Evolutionary conservation across 2,329 filamentous ascomycete genomes (phyloP), one percentile per base, ranked within the genome.

Genomic region (Talaromyces funiculosus): DNA sequence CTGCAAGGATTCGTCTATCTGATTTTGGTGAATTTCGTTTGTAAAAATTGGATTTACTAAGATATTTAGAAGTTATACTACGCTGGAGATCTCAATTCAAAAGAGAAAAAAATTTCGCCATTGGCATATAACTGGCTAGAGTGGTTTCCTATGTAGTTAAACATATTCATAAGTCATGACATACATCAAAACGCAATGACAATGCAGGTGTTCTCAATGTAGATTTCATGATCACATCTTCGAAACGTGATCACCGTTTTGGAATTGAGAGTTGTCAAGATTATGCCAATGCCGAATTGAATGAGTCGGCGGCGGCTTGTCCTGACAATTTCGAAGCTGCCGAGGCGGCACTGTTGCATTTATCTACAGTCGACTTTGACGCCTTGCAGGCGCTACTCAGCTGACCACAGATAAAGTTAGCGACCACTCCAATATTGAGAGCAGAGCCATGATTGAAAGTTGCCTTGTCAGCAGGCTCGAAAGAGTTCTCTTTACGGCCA

Each of bases 381-480:
- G 73, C 74, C 24, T 73, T 69, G 63, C 74, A 77, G 12, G 68
- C 62, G 49, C 68, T 73, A 33, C 67, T 61, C 20, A 81, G 68
- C 59, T 78, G 77, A 42, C 72, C 67, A 69, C 78, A 81, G 68
- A 81, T 80, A 66, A 82, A 82, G 49, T 72, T 64, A 14, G 80
- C 72, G 64, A 82, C 78, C 65, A 82, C 72, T 43, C 68, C 73
- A 66, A 82, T 80, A 66, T 77, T 77, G 42, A 76, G 68, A 7
- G 57, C 54, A 43, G 54, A 57, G 2, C 81, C 81, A 71, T 84
- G 82, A 69, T 74, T 76, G 73, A 84, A 84, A 67, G 67, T 70
- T 35, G 64, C 59, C 67, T 74, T 66, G 68, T 81, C 75, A 9
- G 68, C 69, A 38, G 79, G 73, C 64, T 77, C 72, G 63, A 81